Percentiles rank a stretch among this genome's conserved stretches.
Conservation (phyloP, 2,329 filamentous ascomycete species). For the Talaromyces sp. region DNA sequence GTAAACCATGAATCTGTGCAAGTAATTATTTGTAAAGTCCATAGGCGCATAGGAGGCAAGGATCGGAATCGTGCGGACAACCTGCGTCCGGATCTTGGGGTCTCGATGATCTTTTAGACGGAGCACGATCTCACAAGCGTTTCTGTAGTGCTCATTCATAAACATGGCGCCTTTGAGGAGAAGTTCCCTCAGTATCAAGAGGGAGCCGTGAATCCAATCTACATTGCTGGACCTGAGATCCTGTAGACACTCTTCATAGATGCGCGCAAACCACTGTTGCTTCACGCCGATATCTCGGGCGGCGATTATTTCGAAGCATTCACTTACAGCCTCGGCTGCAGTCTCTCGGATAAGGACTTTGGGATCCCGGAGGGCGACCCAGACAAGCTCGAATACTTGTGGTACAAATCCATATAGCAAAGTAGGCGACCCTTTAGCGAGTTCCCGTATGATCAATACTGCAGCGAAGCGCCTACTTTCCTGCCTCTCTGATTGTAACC, state of each 20-base stretch:
- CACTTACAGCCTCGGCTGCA: slow-evolving; percentile 87
- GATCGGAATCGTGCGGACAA: slow-evolving; percentile 87
- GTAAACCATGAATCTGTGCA: slow-evolving; percentile 97
- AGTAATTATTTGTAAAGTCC: slow-evolving; percentile 81
- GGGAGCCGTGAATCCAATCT: slow-evolving; percentile 88
- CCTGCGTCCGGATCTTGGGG: slow-evolving; percentile 78
- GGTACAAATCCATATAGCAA: slow-evolving; percentile 93
- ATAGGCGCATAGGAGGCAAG: slow-evolving; percentile 88
- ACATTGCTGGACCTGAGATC: slow-evolving; percentile 78
- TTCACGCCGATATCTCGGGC: slow-evolving; percentile 88
- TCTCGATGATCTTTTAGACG: slow-evolving; percentile 93
- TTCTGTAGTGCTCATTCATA: slow-evolving; percentile 92
- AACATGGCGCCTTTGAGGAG: slow-evolving; percentile 97
- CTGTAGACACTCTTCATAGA: slow-evolving; percentile 78
- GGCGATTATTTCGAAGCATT: slow-evolving; percentile 92
- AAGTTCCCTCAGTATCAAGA: slow-evolving; percentile 88
- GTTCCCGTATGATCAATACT: slow-evolving; percentile 82
- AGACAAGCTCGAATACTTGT: slow-evolving; percentile 94
- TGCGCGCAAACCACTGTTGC: slow-evolving; percentile 81
- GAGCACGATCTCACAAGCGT: slow-evolving; percentile 88
- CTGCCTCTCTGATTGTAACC: slow-evolving; percentile 90
- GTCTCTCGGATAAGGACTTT: slow-evolving; percentile 90
- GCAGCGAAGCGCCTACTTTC: slow-evolving; percentile 93
- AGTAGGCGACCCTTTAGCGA: slow-evolving; percentile 89
- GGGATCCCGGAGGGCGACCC: slow-evolving; percentile 85